Percentiles rank a stretch among this genome's conserved stretches.
Evolutionary conservation across 2,329 filamentous ascomycete species (phyloP).

Genomic region (Sarocladium brachiariae): DNA sequence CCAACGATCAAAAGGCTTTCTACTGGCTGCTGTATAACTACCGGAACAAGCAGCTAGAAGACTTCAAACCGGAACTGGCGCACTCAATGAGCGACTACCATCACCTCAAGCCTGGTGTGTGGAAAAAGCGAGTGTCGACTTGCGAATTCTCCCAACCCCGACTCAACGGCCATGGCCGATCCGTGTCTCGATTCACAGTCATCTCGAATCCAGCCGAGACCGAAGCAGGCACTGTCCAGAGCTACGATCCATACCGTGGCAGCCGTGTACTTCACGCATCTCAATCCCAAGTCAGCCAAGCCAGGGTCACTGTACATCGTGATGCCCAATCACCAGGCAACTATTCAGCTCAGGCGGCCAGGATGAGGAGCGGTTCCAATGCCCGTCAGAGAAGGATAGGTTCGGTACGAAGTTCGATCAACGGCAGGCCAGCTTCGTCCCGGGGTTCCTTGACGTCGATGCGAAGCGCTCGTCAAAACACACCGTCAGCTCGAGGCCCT

Average conservation of each 20-base stretch:
- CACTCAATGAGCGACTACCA: slow-evolving; percentile 91
- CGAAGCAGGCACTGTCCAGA: slow-evolving; percentile 46
- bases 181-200: slow-evolving; percentile 56
- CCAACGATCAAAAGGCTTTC: slow-evolving; percentile 89
- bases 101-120: slow-evolving; percentile 55
- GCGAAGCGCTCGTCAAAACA: slow-evolving; percentile 37
- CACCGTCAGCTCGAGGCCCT: slow-evolving; percentile 33
- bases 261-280: slow-evolving; percentile 42
- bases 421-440: slow-evolving; percentile 25
- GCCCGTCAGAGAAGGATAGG: slow-evolving; percentile 23
- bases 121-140: slow-evolving; percentile 56
- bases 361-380: slow-evolving; percentile 29
- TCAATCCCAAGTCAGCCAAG: slow-evolving; percentile 48
- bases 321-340: slow-evolving; percentile 26
- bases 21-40: slow-evolving; percentile 81
- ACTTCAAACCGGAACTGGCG: slow-evolving; percentile 73
- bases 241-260: slow-evolving; percentile 79
- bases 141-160: slow-evolving; percentile 48
- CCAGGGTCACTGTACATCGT: slow-evolving; percentile 64
- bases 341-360: slow-evolving; percentile 20
- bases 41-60: slow-evolving; percentile 75
- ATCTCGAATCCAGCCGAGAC: slow-evolving; percentile 54
- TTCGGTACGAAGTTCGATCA: slow-evolving; percentile 22
- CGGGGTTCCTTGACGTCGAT: slow-evolving; percentile 43
- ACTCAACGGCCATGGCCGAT: slow-evolving; percentile 41